Percentiles rank a stretch among this genome's conserved stretches.
These are phyloP conservation scores for Debaryomyces maramus DNA, from an alignment of 805 yeast species.

Conservation along the genomic window DNA sequence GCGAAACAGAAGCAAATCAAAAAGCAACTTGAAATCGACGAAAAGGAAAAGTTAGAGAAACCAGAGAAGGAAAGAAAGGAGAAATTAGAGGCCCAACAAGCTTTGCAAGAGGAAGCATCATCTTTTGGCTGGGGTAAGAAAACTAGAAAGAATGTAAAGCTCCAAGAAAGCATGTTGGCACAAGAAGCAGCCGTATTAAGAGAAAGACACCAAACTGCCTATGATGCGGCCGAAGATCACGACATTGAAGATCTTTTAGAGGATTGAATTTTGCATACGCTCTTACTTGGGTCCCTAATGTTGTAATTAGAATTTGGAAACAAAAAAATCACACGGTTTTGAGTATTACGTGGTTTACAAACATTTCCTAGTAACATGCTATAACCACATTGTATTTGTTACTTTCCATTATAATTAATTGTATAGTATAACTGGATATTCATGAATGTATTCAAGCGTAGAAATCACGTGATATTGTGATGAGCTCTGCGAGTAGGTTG, in stretches of 20 bases:
- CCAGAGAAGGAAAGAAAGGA: slow-evolving; percentile 36
- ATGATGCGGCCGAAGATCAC: slow-evolving; percentile 54
- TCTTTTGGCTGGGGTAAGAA: slow-evolving; percentile 80
- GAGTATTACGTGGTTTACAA: too few species aligned
- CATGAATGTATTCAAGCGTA: neutral
- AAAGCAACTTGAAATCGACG: slow-evolving; percentile 48
- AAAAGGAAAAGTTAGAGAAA: slow-evolving; percentile 38
- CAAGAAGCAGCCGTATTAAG: slow-evolving; percentile 40
- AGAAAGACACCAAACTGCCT: slow-evolving; percentile 45
- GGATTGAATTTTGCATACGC: slow-evolving; percentile 36
- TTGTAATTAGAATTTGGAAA: too few species aligned
- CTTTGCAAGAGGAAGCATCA: slow-evolving; percentile 39
- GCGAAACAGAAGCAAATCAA: slow-evolving; percentile 55
- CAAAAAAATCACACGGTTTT: too few species aligned
- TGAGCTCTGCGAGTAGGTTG: slow-evolving; percentile 5
- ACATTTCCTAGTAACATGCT: too few species aligned
- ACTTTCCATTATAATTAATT: neutral
- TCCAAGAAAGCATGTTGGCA: slow-evolving; percentile 55
- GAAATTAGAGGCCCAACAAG: slow-evolving; percentile 29
- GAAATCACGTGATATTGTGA: slow-evolving; percentile 5
- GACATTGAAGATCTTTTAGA: slow-evolving; percentile 71
- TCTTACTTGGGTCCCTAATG: too few species aligned
- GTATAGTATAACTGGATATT: slow-evolving; percentile 1
- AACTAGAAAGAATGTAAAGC: slow-evolving; percentile 60
- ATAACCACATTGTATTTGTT: neutral